Base-by-base conservation (phyloP, 2,329 filamentous ascomycete species). In the Corinectria fuckeliana region DNA sequence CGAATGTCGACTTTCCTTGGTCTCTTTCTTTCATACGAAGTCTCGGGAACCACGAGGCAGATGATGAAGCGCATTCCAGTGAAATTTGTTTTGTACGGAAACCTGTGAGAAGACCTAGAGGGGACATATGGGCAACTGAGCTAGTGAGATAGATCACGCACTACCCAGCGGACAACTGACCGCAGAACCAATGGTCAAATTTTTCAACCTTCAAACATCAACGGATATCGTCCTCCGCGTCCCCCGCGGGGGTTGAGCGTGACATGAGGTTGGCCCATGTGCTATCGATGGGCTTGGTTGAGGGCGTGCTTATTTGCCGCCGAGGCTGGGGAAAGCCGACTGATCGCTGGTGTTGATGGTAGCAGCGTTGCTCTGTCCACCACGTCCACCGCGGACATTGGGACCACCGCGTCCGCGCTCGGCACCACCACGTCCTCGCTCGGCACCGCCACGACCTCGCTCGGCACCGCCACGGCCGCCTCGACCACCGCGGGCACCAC, bases 261-360 rank as follows among this genome's bases (percentile, higher is more conserved):
- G 59, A 64, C 67, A 66, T 60, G 56, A 58, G 59, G 61, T 66
- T 67, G 66, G 66, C 67, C 67, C 69, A 60, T 63, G 41, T 60
- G 52, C 58, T 52, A 61, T 56, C 52, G 61, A 62, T 61, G 65
- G 62, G 39, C 60, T 58, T 60, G 57, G 58, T 56, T 69, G 57
- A 39, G 53, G 20, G 58, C 59, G 50, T 65, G 66, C 66, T 70
- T 82, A 84, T 73, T 80, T 80, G 75, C 81, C 80, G 71, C 84
- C 84, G 68, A 88, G 79, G 80, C 82, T 86, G 71, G 85, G 85
- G 82, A 88, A 87, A 63, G 84, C 84, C 66, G 75, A 77, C 80
- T 85, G 77, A 69, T 87, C 84, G 71, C 74, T 81, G 72, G 81
- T 81, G 80, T 86, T 86, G 78, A 87, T 82, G 68, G 77, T 65